Conservation (phyloP, 2,329 filamentous ascomycete genomes). For the Fusarium nisikadoi region DNA sequence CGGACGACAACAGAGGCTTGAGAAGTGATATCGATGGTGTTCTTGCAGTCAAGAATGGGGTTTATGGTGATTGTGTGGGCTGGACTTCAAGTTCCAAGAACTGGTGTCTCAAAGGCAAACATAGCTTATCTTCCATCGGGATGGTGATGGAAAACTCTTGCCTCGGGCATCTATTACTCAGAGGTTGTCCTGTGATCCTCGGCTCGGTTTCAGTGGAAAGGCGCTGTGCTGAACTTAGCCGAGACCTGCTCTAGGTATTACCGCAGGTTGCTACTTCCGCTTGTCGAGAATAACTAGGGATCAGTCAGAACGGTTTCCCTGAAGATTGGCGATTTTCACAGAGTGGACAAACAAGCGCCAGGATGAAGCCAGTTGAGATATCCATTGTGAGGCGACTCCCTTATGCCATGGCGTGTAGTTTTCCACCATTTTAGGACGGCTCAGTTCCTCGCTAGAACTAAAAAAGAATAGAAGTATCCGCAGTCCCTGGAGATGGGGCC, state of each 20-base stretch:
- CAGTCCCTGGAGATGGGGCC: constrained; percentile 16
- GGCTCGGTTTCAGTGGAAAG: background rate
- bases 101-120: background rate
- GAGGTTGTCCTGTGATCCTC: background rate
- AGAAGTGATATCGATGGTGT: constrained; percentile 26
- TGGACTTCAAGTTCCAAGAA: constrained; percentile 18
- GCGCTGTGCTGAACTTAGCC: constrained; percentile 22
- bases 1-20: constrained; percentile 29
- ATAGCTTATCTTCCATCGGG: background rate
- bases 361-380: constrained; percentile 37
- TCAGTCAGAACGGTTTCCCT: constrained; percentile 9
- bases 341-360: constrained; percentile 20
- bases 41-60: constrained; percentile 17
- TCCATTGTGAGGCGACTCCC: constrained; percentile 29
- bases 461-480: constrained; percentile 1
- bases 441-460: constrained; percentile 13
- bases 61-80: constrained; percentile 29
- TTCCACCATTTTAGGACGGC: constrained; percentile 6
- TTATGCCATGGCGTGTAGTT: constrained; percentile 25
- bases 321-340: constrained; percentile 10
- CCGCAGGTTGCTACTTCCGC: constrained; percentile 19
- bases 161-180: background rate
- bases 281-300: background rate
- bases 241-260: constrained; percentile 22
- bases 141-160: background rate